Evolutionary conservation across 192 early-diverging fungal species (phyloP).

Genomic region (Rhizophlyctis rosea): DNA sequence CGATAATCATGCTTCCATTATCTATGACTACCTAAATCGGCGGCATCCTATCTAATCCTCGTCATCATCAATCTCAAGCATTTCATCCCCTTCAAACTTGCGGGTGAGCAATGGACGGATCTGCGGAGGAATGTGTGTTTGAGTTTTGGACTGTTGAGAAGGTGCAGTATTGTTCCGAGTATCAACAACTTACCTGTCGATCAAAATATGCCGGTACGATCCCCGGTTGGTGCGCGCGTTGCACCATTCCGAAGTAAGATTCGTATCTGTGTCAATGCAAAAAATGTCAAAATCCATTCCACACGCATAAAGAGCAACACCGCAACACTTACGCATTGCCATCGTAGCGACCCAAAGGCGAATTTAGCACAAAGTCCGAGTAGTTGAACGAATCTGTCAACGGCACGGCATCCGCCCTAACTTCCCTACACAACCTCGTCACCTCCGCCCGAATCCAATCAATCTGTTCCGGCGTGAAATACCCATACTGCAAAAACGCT

Average conservation of each 20-base stretch:
- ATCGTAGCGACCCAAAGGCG: conserved; percentile 80
- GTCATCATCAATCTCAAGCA: conserved; percentile 26
- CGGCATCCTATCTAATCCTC: too few species aligned
- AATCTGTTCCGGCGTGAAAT: conserved; percentile 67
- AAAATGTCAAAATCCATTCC: not conserved
- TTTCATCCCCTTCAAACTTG: conserved; percentile 24
- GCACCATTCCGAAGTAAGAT: conserved; percentile 83
- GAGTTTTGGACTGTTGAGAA: conserved; percentile 1
- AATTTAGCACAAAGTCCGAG: conserved; percentile 85
- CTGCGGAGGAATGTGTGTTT: conserved; percentile 9
- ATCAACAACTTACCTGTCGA: conserved; percentile 59
- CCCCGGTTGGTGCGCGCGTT: conserved; percentile 65
- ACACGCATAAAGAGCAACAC: not conserved
- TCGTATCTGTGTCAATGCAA: conserved; percentile 20
- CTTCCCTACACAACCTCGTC: conserved; percentile 57
- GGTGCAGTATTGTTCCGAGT: too few species aligned
- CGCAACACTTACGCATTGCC: conserved; percentile 73
- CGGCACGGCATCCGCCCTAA: conserved; percentile 80
- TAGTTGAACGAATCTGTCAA: conserved; percentile 86
- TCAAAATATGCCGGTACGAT: conserved; percentile 77
- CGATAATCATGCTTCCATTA: too few species aligned
- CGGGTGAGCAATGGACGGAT: conserved; percentile 25
- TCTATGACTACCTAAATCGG: too few species aligned
- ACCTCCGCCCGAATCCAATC: conserved; percentile 66
- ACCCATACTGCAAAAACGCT: conserved; percentile 83